A percentile compares a stretch with the other conserved stretches of the same genome.
These are phyloP conservation scores for Diaporthe capsici DNA, from an alignment of 2,329 filamentous ascomycete species.

Conservation along the genomic window DNA sequence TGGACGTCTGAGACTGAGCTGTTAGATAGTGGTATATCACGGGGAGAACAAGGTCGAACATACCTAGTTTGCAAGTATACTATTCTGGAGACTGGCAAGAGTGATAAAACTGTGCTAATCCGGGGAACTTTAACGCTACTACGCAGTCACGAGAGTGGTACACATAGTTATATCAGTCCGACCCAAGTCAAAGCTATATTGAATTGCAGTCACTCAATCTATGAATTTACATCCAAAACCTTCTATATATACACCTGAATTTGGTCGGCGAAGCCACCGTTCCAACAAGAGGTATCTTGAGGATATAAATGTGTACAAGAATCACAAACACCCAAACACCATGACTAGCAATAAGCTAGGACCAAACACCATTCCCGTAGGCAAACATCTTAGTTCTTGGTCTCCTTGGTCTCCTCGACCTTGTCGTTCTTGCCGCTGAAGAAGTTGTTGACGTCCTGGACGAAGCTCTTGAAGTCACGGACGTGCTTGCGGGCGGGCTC, in stretches of 20 bases:
- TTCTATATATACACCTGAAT: constrained; percentile 31
- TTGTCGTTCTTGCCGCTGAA: constrained; percentile 20
- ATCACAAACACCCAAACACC: constrained; percentile 4
- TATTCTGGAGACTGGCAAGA: background rate
- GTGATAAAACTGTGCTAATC: background rate
- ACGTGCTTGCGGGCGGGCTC: constrained; percentile 23
- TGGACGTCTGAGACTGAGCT: no score
- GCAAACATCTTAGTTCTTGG: constrained; percentile 9
- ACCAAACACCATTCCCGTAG: background rate
- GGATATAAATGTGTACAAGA: constrained; percentile 20
- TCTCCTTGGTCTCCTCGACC: constrained; percentile 6
- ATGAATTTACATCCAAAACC: constrained; percentile 1
- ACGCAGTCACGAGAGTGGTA: background rate
- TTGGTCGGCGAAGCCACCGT: constrained; percentile 12
- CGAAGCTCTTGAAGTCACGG: constrained; percentile 29
- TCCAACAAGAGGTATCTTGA: constrained; percentile 11
- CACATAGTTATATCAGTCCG: background rate
- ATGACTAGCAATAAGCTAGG: background rate
- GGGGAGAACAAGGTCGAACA: no score
- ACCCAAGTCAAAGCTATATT: constrained; percentile 7
- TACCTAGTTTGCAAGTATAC: no score
- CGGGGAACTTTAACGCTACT: background rate
- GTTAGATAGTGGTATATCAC: background rate
- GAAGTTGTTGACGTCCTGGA: constrained; percentile 32
- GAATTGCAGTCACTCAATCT: constrained; percentile 12